These are phyloP conservation scores for Thermoascus crustaceus DNA, from an alignment of 2,329 filamentous ascomycete species.

Conservation along the genomic window DNA sequence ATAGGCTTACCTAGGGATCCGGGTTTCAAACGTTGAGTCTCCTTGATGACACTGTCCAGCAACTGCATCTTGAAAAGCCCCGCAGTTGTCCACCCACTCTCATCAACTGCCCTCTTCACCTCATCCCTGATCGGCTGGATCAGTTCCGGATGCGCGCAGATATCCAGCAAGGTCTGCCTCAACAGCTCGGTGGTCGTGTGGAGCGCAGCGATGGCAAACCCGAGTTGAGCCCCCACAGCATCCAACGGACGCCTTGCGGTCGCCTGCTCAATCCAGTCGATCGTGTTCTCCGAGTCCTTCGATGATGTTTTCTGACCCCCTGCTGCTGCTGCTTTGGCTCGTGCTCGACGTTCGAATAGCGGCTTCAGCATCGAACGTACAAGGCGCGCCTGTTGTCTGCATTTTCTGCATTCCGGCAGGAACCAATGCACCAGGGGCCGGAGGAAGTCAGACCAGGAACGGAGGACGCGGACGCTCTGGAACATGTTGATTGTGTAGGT, in stretches of 20 bases:
- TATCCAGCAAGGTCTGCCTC: slow-evolving; percentile 5
- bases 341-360: not conserved
- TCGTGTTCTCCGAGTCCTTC: too few relatives aligned
- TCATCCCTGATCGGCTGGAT: slow-evolving; percentile 8
- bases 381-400: slow-evolving; percentile 27
- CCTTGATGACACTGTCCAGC: slow-evolving; percentile 13
- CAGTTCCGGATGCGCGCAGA: slow-evolving; percentile 7
- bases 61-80: slow-evolving; percentile 14
- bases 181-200: slow-evolving; percentile 10
- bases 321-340: too few relatives aligned
- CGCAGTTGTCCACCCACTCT: slow-evolving; percentile 7
- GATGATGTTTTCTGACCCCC: too few relatives aligned
- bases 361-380: slow-evolving; percentile 21
- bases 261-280: slow-evolving; percentile 11
- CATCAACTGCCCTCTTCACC: slow-evolving; percentile 3
- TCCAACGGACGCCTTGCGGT: slow-evolving; percentile 10
- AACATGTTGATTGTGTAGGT: slow-evolving; percentile 9
- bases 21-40: slow-evolving; percentile 10
- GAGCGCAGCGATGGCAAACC: slow-evolving; percentile 11
- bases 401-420: slow-evolving; percentile 27
- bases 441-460: slow-evolving; percentile 28
- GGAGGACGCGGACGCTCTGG: slow-evolving; percentile 24
- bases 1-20: slow-evolving; percentile 5
- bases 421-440: slow-evolving; percentile 34
- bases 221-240: slow-evolving; percentile 10